Evolutionary conservation across 495 filamentous ascomycete species (phyloP).

Genomic region (Podospora anserina): DNA sequence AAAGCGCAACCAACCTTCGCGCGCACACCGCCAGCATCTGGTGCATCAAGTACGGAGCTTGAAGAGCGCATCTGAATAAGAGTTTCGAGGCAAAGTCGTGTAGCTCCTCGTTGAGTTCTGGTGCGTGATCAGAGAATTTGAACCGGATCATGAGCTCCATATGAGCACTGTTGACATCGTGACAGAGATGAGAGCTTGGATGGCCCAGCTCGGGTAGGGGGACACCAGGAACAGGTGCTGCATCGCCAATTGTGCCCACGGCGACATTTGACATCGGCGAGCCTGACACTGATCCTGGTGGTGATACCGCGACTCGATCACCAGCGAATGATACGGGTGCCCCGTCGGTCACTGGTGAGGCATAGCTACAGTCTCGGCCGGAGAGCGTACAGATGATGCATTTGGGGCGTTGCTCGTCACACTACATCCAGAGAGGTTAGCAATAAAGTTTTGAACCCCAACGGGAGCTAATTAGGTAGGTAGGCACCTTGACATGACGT

Average conservation of each 20-base stretch:
- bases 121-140: constrained; percentile 26
- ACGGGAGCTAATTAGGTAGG: not conserved
- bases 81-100: constrained; percentile 19
- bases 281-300: constrained; percentile 1
- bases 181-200: constrained; percentile 12
- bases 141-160: constrained; percentile 40
- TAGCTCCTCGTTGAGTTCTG: constrained; percentile 26
- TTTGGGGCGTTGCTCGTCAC: constrained; percentile 36
- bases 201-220: constrained; percentile 20
- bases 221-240: constrained; percentile 17
- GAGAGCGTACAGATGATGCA: constrained; percentile 38
- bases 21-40: constrained; percentile 38
- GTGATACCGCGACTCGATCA: not conserved
- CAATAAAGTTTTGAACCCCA: not conserved
- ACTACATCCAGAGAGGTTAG: constrained; percentile 20
- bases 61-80: constrained; percentile 24
- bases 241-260: constrained; percentile 1
- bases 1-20: constrained; percentile 30
- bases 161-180: constrained; percentile 35
- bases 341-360: not conserved
- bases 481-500: constrained; percentile 38
- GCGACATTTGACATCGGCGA: not conserved
- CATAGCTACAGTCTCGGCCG: constrained; percentile 34
- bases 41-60: constrained; percentile 36
- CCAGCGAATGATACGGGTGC: not conserved